Conservation (phyloP, 192 early-diverging fungal species). For the Umbelopsis ramanniana region DNA sequence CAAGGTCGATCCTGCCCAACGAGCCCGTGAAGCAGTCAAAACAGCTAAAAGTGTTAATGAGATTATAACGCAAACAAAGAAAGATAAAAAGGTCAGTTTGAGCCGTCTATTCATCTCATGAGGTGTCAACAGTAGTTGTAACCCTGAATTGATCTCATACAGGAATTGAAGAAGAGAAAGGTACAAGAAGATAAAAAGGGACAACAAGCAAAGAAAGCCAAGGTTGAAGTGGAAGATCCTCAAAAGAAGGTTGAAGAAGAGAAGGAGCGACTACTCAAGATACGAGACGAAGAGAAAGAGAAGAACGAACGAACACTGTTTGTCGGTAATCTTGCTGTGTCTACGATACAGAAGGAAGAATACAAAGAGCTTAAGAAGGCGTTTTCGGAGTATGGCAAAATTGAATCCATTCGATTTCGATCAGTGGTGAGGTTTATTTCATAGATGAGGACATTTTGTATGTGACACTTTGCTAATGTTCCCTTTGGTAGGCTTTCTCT, state of each 20-base stretch:
- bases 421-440: conserved; percentile 69
- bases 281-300: conserved; percentile 50
- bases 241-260: conserved; percentile 37
- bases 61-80: conserved; percentile 17
- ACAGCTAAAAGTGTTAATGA: neutral
- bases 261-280: conserved; percentile 3
- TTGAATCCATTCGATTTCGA: conserved; percentile 91
- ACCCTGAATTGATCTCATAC: neutral
- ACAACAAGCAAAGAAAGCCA: conserved; percentile 30
- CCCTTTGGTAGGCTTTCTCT: conserved; percentile 48
- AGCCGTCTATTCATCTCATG: neutral
- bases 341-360: conserved; percentile 49
- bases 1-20: conserved; percentile 37
- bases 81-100: conserved; percentile 35
- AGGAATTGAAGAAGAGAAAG: conserved; percentile 34
- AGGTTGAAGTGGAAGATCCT: conserved; percentile 42
- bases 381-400: conserved; percentile 68
- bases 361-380: conserved; percentile 71
- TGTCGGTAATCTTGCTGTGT: conserved; percentile 88
- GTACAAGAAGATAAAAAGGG: conserved; percentile 25
- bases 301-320: conserved; percentile 82
- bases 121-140: neutral
- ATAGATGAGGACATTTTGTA: too few relatives aligned
- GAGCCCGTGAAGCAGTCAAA: conserved; percentile 41
- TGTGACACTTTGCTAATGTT: too few relatives aligned